phyloP scores from a whole-genome alignment of 2,329 filamentous ascomycete species.

The Hymenoscyphus fraxineus region DNA sequence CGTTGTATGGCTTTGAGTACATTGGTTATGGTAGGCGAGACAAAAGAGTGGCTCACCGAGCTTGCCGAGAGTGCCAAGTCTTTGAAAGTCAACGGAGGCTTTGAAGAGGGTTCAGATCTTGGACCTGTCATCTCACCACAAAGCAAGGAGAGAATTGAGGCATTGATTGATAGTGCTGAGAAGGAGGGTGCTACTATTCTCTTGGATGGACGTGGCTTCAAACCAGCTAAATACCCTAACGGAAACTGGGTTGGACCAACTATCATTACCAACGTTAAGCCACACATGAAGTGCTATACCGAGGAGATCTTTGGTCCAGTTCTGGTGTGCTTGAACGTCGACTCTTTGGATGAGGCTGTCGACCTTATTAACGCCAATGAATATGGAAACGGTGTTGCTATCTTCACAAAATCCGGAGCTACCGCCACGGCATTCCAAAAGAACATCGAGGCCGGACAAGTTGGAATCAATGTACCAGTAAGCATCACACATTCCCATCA shows the following conservation, averaged over 20 bases:
- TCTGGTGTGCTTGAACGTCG: slow-evolving; percentile 74
- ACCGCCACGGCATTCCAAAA: slow-evolving; percentile 76
- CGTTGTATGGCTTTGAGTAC: slow-evolving; percentile 84
- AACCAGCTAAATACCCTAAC: slow-evolving; percentile 73
- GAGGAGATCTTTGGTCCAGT: slow-evolving; percentile 87
- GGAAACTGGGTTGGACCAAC: slow-evolving; percentile 84
- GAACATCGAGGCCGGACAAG: slow-evolving; percentile 79
- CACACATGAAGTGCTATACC: slow-evolving; percentile 77
- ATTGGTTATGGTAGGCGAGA: slow-evolving; percentile 79
- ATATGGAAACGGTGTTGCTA: slow-evolving; percentile 81
- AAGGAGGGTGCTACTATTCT: slow-evolving; percentile 77
- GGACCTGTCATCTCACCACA: slow-evolving; percentile 79
- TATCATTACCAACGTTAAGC: slow-evolving; percentile 76
- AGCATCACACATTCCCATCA: neutral
- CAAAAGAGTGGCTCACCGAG: slow-evolving; percentile 76
- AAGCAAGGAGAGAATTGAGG: slow-evolving; percentile 74
- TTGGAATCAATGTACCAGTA: slow-evolving; percentile 74
- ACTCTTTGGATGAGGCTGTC: slow-evolving; percentile 75
- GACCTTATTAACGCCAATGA: slow-evolving; percentile 80
- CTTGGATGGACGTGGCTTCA: slow-evolving; percentile 74
- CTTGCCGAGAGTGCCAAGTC: slow-evolving; percentile 71
- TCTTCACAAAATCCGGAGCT: slow-evolving; percentile 76
- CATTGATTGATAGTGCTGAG: slow-evolving; percentile 71
- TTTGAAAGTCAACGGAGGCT: slow-evolving; percentile 74
- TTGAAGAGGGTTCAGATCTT: slow-evolving; percentile 74